Conservation (phyloP, 2,329 filamentous ascomycete species). For the Sporothrix euskadiensis region DNA sequence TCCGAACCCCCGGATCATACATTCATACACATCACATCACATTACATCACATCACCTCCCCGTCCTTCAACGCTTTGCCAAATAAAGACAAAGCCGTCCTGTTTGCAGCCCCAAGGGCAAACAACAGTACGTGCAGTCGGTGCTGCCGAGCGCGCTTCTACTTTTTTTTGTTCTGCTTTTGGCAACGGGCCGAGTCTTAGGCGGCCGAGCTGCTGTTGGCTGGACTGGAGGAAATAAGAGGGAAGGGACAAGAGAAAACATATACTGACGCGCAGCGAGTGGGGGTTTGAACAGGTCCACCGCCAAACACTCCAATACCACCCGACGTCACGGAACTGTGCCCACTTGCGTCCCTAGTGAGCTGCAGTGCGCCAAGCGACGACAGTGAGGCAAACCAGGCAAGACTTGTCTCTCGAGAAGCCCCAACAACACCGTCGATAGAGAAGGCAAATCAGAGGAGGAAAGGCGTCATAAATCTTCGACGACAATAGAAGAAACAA, state of each 20-base stretch:
- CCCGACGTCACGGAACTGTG: conserved; percentile 9
- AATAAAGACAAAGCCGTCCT: not conserved
- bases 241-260: not conserved
- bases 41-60: not conserved
- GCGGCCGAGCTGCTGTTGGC: not conserved
- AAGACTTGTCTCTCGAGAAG: not conserved
- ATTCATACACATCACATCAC: not conserved
- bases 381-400: not conserved
- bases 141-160: not conserved
- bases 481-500: not conserved
- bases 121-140: not conserved
- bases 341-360: not conserved
- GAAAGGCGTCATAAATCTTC: not conserved
- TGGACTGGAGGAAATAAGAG: not conserved
- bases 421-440: not conserved
- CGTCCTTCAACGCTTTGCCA: not conserved
- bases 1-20: not conserved
- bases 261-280: conserved; percentile 17
- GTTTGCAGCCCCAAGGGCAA: not conserved
- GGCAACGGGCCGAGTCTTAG: not conserved
- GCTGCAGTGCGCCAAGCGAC: not conserved
- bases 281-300: conserved; percentile 18
- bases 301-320: not conserved
- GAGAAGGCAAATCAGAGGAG: not conserved
- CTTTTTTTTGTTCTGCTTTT: not conserved